Conservation (phyloP, 2,329 filamentous ascomycete genomes). For the Apiospora rasikravindrae region DNA sequence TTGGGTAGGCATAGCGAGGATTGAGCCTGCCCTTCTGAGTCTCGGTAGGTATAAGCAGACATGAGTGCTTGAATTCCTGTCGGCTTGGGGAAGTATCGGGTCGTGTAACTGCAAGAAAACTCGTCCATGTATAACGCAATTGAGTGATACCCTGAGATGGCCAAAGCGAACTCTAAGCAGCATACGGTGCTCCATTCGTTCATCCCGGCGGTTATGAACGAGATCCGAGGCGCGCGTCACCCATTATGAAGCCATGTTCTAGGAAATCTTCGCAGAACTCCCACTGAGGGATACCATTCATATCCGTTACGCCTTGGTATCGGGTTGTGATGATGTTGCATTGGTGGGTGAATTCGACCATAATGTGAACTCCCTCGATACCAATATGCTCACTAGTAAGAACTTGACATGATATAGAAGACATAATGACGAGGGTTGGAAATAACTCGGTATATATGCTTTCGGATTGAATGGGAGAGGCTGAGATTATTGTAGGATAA, state of each 20-base stretch:
- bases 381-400: conserved; percentile 1
- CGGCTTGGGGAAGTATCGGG: conserved; percentile 3
- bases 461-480: neutral
- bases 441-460: neutral
- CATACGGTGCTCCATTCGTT: conserved; percentile 2
- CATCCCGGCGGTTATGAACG: neutral
- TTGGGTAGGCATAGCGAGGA: neutral
- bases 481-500: neutral
- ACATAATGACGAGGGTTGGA: neutral
- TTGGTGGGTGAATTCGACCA: neutral
- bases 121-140: neutral
- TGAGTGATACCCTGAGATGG: neutral
- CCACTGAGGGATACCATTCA: neutral
- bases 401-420: neutral
- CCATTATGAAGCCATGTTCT: neutral
- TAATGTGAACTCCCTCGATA: neutral
- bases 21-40: conserved; percentile 2
- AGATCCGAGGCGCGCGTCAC: neutral
- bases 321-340: neutral
- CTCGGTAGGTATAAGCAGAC: conserved; percentile 7
- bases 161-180: neutral
- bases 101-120: neutral
- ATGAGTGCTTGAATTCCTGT: conserved; percentile 1
- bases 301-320: neutral
- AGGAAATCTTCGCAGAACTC: neutral